These are phyloP conservation scores for Aspergillus clavatus DNA, from an alignment of 2,329 filamentous ascomycete species.

Conservation along the genomic window DNA sequence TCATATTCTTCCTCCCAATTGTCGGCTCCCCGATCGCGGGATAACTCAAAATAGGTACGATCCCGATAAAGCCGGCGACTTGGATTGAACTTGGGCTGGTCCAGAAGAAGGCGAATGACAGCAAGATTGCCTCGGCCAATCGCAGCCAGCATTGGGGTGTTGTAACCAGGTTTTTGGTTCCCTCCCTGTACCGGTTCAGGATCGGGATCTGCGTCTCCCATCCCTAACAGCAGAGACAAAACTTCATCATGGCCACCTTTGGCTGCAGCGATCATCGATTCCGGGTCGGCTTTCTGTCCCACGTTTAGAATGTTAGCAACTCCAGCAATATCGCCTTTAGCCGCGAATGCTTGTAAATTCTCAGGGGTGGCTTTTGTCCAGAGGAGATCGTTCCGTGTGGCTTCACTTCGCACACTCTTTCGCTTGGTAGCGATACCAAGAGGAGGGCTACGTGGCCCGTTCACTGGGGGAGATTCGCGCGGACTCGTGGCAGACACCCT, in stretches of 20 bases:
- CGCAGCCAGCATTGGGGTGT: constrained; percentile 89
- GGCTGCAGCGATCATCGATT: constrained; percentile 84
- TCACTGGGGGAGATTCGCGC: constrained; percentile 40
- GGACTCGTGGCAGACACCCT: constrained; percentile 44
- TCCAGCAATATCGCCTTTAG: constrained; percentile 47
- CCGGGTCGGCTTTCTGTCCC: constrained; percentile 62
- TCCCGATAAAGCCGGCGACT: constrained; percentile 67
- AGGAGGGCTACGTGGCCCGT: constrained; percentile 39
- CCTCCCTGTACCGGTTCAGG: constrained; percentile 57
- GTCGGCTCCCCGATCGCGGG: constrained; percentile 73
- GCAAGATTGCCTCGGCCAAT: constrained; percentile 85
- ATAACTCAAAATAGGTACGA: constrained; percentile 81
- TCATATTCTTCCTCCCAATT: constrained; percentile 87
- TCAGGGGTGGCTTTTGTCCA: constrained; percentile 49
- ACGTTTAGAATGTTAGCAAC: constrained; percentile 48
- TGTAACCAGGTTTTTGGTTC: constrained; percentile 61
- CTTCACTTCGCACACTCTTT: constrained; percentile 47
- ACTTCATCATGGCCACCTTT: constrained; percentile 87
- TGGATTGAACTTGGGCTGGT: constrained; percentile 76
- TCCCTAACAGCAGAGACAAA: constrained; percentile 68
- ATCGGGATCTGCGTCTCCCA: constrained; percentile 63
- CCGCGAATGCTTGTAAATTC: constrained; percentile 46
- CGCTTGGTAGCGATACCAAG: constrained; percentile 33
- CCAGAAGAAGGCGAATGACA: constrained; percentile 74
- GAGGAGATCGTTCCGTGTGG: constrained; percentile 46